Conservation (phyloP, 2,329 filamentous ascomycete genomes). For the Ophidiomyces ophidiicola region DNA sequence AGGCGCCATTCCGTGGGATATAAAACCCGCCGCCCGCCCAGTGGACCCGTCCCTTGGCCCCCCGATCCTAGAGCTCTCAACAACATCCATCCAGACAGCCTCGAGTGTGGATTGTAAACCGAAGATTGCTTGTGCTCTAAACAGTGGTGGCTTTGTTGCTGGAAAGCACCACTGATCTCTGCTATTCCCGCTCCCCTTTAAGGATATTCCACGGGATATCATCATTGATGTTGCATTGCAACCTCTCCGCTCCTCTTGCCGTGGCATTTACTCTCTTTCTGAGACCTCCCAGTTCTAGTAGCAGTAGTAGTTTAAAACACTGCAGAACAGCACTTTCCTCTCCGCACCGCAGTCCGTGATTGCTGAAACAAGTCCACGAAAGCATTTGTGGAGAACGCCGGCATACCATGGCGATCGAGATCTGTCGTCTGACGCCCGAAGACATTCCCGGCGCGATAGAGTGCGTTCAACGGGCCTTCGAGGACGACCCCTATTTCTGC, state of each 20-base stretch:
- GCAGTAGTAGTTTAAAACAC: slow-evolving; percentile 6
- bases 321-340: slow-evolving; percentile 1
- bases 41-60: too few relatives aligned
- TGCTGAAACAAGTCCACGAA: background rate
- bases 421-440: slow-evolving; percentile 43
- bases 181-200: too few relatives aligned
- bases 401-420: slow-evolving; percentile 39
- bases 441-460: slow-evolving; percentile 54
- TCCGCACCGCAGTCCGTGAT: slow-evolving; percentile 7
- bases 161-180: too few relatives aligned
- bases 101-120: too few relatives aligned
- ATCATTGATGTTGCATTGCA: slow-evolving; percentile 11
- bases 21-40: too few relatives aligned
- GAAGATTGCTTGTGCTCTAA: too few relatives aligned
- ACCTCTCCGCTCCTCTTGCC: slow-evolving; percentile 1
- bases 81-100: too few relatives aligned
- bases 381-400: background rate
- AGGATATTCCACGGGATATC: background rate
- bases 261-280: slow-evolving; percentile 8
- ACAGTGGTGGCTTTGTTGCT: too few relatives aligned
- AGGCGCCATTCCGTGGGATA: too few relatives aligned
- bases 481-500: slow-evolving; percentile 52
- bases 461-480: slow-evolving; percentile 55
- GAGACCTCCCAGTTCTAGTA: slow-evolving; percentile 10
- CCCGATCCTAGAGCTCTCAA: too few relatives aligned